A percentile compares a stretch with the other conserved stretches of the same genome.
Evolutionary conservation across 495 filamentous ascomycete genomes (phyloP).

Genomic region (Achaetomiella virescens): DNA sequence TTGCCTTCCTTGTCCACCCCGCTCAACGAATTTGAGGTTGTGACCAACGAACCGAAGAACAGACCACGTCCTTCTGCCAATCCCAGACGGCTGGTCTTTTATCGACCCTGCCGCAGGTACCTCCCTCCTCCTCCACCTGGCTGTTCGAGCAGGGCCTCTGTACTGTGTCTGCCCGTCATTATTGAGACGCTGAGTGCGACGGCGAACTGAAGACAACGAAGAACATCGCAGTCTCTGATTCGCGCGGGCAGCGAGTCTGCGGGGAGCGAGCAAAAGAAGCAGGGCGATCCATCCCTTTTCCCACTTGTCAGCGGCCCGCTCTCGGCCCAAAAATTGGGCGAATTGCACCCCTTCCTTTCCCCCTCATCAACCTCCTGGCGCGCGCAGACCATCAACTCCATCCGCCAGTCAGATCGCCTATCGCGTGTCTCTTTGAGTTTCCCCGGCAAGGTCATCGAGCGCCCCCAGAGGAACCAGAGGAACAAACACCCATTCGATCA

Average conservation of each 20-base stretch:
- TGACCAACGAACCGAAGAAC: conserved; percentile 11
- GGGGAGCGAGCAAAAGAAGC: neutral
- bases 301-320: conserved; percentile 11
- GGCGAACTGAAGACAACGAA: neutral
- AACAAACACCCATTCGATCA: conserved; percentile 2
- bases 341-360: conserved; percentile 24
- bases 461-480: conserved; percentile 10
- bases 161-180: neutral
- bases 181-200: neutral
- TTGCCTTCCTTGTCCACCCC: conserved; percentile 13
- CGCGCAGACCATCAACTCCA: conserved; percentile 23
- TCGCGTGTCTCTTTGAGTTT: conserved; percentile 20
- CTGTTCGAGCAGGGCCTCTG: neutral
- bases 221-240: conserved; percentile 1
- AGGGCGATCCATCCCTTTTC: neutral
- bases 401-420: conserved; percentile 29
- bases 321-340: conserved; percentile 25
- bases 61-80: neutral
- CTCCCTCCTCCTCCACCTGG: neutral
- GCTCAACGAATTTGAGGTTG: conserved; percentile 10
- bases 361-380: conserved; percentile 22
- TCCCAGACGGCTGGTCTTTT: neutral
- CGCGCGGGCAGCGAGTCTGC: conserved; percentile 8
- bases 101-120: neutral
- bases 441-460: conserved; percentile 19